phyloP scores from a whole-genome alignment of 352 stramenopile genomes.

The Phytophthora podocarpi region DNA sequence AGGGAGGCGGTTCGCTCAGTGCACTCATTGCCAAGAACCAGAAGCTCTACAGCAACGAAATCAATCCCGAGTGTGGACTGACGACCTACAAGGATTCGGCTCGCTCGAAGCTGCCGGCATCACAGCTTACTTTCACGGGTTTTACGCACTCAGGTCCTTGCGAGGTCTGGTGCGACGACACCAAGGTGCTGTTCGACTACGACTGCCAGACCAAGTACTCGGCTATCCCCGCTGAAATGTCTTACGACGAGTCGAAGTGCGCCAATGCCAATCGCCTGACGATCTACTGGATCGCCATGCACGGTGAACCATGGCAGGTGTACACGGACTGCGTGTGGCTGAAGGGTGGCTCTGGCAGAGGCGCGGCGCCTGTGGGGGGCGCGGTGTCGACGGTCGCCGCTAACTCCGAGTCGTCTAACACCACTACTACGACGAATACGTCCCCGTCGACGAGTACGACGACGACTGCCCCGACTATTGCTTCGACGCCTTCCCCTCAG shows the following conservation, averaged over 20 bases:
- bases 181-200: constrained; percentile 49
- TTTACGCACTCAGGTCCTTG: constrained; percentile 67
- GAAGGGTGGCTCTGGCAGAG: constrained; percentile 30
- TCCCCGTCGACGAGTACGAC: constrained; percentile 12
- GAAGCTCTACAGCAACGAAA: constrained; percentile 37
- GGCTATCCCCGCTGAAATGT: constrained; percentile 34
- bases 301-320: constrained; percentile 61
- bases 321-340: constrained; percentile 56
- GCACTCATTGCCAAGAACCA: constrained; percentile 54
- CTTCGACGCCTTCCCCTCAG: constrained; percentile 3
- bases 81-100: constrained; percentile 45
- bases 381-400: constrained; percentile 10
- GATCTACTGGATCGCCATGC: constrained; percentile 64
- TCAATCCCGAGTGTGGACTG: constrained; percentile 44
- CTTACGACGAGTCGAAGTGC: constrained; percentile 53
- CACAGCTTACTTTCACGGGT: constrained; percentile 46
- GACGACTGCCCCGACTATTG: neutral
- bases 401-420: neutral
- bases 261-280: constrained; percentile 46
- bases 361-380: constrained; percentile 19
- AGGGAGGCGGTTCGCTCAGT: constrained; percentile 42
- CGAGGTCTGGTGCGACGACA: constrained; percentile 66
- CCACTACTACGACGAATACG: constrained; percentile 9
- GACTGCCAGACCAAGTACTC: constrained; percentile 56
- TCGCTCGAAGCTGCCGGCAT: constrained; percentile 41